Conservation (phyloP, 179 eudicot genomes). For the Patellifolia procumbens region DNA sequence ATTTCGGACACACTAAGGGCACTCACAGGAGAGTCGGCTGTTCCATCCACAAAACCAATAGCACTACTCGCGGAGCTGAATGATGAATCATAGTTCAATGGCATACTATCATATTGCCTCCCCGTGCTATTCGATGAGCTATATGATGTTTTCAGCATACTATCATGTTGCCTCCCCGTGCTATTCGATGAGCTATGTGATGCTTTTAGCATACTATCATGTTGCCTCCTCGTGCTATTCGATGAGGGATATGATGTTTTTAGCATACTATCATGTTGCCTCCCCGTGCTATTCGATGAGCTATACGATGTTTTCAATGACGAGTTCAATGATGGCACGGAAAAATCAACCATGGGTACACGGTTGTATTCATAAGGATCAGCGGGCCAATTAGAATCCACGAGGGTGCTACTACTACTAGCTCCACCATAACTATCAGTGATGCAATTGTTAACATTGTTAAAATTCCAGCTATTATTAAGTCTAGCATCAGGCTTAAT, state of each 20-base stretch:
- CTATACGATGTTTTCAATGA: constrained; percentile 18
- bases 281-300: constrained; percentile 28
- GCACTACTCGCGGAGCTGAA: constrained; percentile 37
- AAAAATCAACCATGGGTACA: constrained; percentile 19
- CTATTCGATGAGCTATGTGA: constrained; percentile 30
- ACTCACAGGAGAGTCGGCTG: constrained; percentile 58
- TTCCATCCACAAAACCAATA: constrained; percentile 40
- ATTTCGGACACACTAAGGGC: constrained; percentile 49
- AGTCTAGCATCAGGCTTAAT: constrained; percentile 8
- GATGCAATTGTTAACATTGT: not conserved
- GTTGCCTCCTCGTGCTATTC: constrained; percentile 22
- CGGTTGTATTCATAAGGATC: constrained; percentile 30
- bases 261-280: constrained; percentile 26
- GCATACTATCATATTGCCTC: constrained; percentile 24
- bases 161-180: constrained; percentile 20
- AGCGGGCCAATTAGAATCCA: constrained; percentile 27
- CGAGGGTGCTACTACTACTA: constrained; percentile 15
- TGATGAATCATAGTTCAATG: constrained; percentile 42
- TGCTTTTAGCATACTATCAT: constrained; percentile 27
- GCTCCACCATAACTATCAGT: constrained; percentile 9
- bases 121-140: constrained; percentile 30
- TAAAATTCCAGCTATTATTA: constrained; percentile 15
- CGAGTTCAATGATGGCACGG: constrained; percentile 26
- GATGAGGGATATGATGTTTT: constrained; percentile 30
- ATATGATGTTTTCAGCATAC: constrained; percentile 24